Base-by-base conservation (phyloP, 192 early-diverging fungal species). In the Coemansia sp. region DNA sequence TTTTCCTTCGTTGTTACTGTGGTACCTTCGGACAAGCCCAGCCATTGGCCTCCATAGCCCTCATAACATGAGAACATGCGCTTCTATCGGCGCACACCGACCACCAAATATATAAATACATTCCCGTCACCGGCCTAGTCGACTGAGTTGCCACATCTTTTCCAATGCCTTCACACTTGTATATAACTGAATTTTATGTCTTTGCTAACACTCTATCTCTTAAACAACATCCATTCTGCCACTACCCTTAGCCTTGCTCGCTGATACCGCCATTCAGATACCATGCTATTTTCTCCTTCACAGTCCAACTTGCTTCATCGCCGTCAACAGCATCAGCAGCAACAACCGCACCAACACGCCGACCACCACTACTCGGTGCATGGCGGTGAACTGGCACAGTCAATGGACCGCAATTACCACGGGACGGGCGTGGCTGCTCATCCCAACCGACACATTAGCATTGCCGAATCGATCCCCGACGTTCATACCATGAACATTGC, bases 401-500 rank as follows among this genome's bases (percentile, higher is more conserved):
- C 36, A 61, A 19, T 40, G 32, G 38, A 40, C 20, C 59, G 19
- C 38, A 24, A 13, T 11, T 39, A 61, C 59, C 38, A 40, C 13
- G 12, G 22, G 34, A 24, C 44, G 19, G 31, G 40, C 3, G 42
- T 12, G 27, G 24, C n/a, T 19, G 8, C 55, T 5, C 55, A 58
- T 17, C 50, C 19, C 36, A 42, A 64, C 39, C 56, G 50, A 17
- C 40, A 70, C 53, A 27, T 42, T 29, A 76, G 74, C 42, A 41
- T 69, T 5, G 65, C 58, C 10, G 39, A 67, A 5, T 59, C 65
- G 45, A 34, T 58, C 22, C 65, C 55, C 38, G 32, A 73, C 44
- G 40, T 82, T 20, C 68, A 70, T 65, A 38, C 51, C 9, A 74
- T 74, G 71, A 74, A 74, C 45, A 69, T 82, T 36, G 75, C 80